Conservation (phyloP, 495 filamentous ascomycete genomes). For the Podospora pseudoanserina region DNA sequence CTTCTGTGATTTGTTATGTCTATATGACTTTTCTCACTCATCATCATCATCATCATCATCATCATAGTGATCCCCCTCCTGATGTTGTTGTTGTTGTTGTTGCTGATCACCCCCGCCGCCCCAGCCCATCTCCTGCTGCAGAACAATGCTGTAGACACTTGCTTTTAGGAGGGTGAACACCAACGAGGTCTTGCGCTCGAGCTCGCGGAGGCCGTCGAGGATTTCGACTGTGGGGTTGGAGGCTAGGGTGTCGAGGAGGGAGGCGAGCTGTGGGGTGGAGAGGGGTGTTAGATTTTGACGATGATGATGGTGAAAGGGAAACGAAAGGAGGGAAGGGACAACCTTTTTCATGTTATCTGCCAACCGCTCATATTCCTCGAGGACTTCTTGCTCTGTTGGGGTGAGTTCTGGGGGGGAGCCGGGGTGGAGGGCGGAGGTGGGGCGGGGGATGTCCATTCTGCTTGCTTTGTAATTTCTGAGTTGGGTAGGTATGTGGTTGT, state of each 20-base stretch:
- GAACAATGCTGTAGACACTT: conserved; percentile 95
- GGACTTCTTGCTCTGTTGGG: conserved; percentile 85
- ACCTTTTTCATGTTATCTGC: conserved; percentile 87
- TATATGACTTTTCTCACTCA: too few species aligned
- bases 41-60: background rate
- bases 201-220: conserved; percentile 75
- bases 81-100: background rate
- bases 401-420: conserved; percentile 50
- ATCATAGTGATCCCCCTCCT: conserved; percentile 1
- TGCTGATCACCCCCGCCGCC: conserved; percentile 5
- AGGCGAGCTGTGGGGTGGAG: conserved; percentile 50
- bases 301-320: conserved; percentile 9
- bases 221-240: conserved; percentile 64
- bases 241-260: conserved; percentile 58
- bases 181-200: conserved; percentile 90
- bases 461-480: background rate
- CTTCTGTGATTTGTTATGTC: too few species aligned
- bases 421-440: conserved; percentile 31
- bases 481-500: background rate
- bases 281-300: too few species aligned
- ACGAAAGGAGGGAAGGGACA: conserved; percentile 35
- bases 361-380: conserved; percentile 87
- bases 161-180: conserved; percentile 96
- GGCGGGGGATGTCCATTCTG: conserved; percentile 32
- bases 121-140: conserved; percentile 73